Conservation (phyloP, 2,329 filamentous ascomycete genomes). For the Teratosphaeria viscida region DNA sequence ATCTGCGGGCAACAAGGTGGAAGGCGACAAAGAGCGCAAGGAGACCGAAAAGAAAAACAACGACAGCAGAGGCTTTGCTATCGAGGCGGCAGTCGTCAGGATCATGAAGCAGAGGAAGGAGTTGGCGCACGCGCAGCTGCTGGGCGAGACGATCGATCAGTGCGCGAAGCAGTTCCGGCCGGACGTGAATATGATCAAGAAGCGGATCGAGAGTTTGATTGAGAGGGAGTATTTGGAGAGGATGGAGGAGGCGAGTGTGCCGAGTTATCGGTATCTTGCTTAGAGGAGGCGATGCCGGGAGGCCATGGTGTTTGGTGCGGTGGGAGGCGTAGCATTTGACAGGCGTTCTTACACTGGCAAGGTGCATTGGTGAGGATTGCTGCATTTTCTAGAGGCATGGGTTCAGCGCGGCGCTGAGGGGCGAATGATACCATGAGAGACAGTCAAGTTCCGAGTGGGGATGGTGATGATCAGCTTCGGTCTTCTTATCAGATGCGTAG, state of each 20-base stretch:
- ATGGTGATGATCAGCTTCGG: background rate
- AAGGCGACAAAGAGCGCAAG: slow-evolving; percentile 56
- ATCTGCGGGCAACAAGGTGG: slow-evolving; percentile 70
- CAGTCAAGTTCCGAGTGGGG: background rate
- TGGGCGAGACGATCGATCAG: slow-evolving; percentile 62
- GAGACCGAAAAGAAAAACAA: slow-evolving; percentile 68
- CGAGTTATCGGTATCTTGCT: slow-evolving; percentile 62
- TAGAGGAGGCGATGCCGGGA: slow-evolving; percentile 26
- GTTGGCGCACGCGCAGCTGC: slow-evolving; percentile 56
- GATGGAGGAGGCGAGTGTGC: slow-evolving; percentile 51
- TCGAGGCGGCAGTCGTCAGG: slow-evolving; percentile 67
- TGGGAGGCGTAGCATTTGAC: background rate
- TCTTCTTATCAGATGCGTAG: background rate
- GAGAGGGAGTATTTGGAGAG: slow-evolving; percentile 69
- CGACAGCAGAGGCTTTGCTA: slow-evolving; percentile 57
- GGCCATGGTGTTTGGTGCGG: background rate
- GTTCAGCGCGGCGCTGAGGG: background rate
- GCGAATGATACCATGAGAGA: background rate
- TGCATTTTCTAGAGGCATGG: background rate
- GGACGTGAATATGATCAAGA: slow-evolving; percentile 68
- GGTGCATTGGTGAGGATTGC: background rate
- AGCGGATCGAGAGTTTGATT: slow-evolving; percentile 68
- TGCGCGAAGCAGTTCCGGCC: slow-evolving; percentile 61
- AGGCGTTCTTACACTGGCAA: background rate
- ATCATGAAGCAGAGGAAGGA: slow-evolving; percentile 83